Evolutionary conservation across 495 filamentous ascomycete species (phyloP).

Genomic region (Amorphotheca resinae): DNA sequence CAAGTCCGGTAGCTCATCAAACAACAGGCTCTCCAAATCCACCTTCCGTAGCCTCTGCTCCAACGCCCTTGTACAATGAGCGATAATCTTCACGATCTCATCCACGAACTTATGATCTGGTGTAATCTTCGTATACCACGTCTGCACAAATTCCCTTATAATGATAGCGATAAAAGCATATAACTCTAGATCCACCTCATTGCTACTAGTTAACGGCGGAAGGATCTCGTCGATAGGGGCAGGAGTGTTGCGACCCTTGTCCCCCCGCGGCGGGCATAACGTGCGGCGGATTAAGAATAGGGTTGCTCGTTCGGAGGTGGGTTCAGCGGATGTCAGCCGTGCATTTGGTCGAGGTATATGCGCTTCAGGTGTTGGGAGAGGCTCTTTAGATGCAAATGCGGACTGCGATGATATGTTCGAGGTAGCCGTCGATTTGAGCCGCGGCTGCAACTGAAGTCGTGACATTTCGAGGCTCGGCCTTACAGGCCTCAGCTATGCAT

Average conservation of each 20-base stretch:
- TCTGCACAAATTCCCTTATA: conserved; percentile 74
- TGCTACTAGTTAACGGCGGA: conserved; percentile 83
- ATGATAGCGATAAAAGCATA: conserved; percentile 86
- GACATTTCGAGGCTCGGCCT: conserved; percentile 7
- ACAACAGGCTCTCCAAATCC: conserved; percentile 66
- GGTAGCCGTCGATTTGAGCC: conserved; percentile 12
- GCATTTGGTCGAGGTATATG: conserved; percentile 5
- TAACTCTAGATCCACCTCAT: conserved; percentile 81
- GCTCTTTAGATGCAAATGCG: conserved; percentile 4
- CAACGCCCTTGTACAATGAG: conserved; percentile 74
- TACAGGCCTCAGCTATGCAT: neutral
- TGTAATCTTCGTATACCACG: conserved; percentile 89
- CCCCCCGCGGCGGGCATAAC: conserved; percentile 31
- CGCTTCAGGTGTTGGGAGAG: conserved; percentile 4
- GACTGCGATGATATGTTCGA: conserved; percentile 16
- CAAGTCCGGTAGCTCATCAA: conserved; percentile 82
- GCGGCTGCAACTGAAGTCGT: conserved; percentile 12
- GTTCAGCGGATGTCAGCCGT: conserved; percentile 2
- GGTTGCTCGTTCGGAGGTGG: conserved; percentile 34
- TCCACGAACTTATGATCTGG: conserved; percentile 74
- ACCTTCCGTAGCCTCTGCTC: conserved; percentile 73
- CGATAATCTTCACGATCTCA: conserved; percentile 79
- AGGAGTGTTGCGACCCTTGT: conserved; percentile 23
- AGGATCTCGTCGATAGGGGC: conserved; percentile 60
- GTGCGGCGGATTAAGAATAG: conserved; percentile 36